Evolutionary conservation across 2,329 filamentous ascomycete genomes (phyloP), one percentile per base, ranked within the genome.

Genomic region (Penicillium sp.): DNA sequence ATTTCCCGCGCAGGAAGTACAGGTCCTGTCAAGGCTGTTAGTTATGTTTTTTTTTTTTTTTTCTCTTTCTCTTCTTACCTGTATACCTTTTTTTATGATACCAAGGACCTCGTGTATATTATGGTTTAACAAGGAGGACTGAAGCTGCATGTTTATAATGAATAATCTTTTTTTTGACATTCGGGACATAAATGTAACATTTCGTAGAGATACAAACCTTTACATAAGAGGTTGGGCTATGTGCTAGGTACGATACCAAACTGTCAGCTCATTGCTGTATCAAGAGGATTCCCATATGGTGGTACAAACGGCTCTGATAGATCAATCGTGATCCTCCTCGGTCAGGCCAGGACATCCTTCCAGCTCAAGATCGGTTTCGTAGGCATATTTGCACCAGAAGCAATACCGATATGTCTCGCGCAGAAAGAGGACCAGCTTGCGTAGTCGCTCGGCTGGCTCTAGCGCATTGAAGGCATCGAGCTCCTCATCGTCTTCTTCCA

Each of bases 351-450:
- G 93, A 79, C 94, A 99, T 0, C 90, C 93, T 13, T 94, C 91
- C 88, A 97, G 87, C 68, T 91, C 86, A 0, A 67, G 65, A 19
- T 65, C 64, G 1, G 72, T 71, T 33, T 86, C 83, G 72, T 97
- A 99, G 52, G 80, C 80, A 74, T 83, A 89, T 73, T 97, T 97
- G 77, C 94, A 99, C 90, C 93, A 99, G 72, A 97, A 96, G 77
- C 94, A 99, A 72, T 99, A 99, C 44, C 81, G 76, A 69, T 91
- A 85, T 69, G 83, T 83, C 49, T 86, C 79, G 38, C 94, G 83
- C 53, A 99, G 74, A 74, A 90, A 87, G 19, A 77, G 73, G 10
- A 96, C 82, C 15, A 96, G 74, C 65, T 80, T 85, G 9, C 79
- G 77, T 61, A 97, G 76, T 63, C 86, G 84, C 66, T 96, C 89